phyloP scores from a whole-genome alignment of 2,329 filamentous ascomycete species.

The Fusarium sp. region DNA sequence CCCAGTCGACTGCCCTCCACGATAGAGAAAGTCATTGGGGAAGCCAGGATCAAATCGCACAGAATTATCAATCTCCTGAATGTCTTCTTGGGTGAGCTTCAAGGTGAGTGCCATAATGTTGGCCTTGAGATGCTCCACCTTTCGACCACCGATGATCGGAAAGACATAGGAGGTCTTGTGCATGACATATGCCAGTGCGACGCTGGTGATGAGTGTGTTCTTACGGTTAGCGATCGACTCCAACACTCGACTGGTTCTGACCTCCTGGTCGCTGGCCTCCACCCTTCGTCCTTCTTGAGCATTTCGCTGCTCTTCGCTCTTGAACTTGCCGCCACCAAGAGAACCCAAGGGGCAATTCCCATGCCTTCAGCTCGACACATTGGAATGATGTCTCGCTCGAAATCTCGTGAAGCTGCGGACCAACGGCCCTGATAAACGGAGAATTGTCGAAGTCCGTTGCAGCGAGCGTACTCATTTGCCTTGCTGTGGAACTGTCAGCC shows the following conservation, averaged over 20 bases:
- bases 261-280: constrained; percentile 64
- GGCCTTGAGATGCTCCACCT: constrained; percentile 74
- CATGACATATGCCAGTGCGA: constrained; percentile 79
- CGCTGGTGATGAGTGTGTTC: constrained; percentile 58
- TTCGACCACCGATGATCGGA: constrained; percentile 78
- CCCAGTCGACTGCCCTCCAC: constrained; percentile 52
- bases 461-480: constrained; percentile 76
- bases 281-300: constrained; percentile 53
- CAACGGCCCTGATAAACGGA: constrained; percentile 61
- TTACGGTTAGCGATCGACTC: constrained; percentile 63
- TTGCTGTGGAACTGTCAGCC: constrained; percentile 55
- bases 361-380: constrained; percentile 58
- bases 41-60: constrained; percentile 74
- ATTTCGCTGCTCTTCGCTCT: constrained; percentile 53
- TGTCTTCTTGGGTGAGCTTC: constrained; percentile 69
- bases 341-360: constrained; percentile 71
- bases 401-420: constrained; percentile 55
- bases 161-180: constrained; percentile 79
- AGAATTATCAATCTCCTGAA: constrained; percentile 73
- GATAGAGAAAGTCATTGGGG: constrained; percentile 70
- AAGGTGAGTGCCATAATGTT: constrained; percentile 77
- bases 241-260: constrained; percentile 59
- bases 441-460: constrained; percentile 77
- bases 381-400: constrained; percentile 59
- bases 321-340: constrained; percentile 63